These are phyloP conservation scores for Bipolaris oryzae DNA, from an alignment of 2,329 filamentous ascomycete species.

Conservation along the genomic window DNA sequence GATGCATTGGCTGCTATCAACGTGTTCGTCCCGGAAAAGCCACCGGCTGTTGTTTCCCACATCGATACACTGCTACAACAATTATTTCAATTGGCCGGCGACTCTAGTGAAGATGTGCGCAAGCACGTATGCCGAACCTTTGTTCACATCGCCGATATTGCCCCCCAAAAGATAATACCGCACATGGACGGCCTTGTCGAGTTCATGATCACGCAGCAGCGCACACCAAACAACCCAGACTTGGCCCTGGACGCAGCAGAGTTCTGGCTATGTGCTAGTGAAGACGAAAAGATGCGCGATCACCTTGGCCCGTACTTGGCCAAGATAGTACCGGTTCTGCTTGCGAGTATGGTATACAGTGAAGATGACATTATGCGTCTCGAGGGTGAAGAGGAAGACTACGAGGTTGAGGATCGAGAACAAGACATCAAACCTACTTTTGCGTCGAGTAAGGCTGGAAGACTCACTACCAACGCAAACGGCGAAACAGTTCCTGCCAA, in stretches of 20 bases:
- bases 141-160: conserved; percentile 86
- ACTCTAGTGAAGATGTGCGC: conserved; percentile 80
- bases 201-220: conserved; percentile 90
- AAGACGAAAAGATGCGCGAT: conserved; percentile 80
- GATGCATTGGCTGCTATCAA: conserved; percentile 86
- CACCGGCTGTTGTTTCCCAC: conserved; percentile 78
- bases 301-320: conserved; percentile 77
- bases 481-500: conserved; percentile 53
- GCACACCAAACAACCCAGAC: conserved; percentile 79
- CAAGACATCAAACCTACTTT: conserved; percentile 94
- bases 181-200: conserved; percentile 88
- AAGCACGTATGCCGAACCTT: conserved; percentile 93
- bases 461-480: conserved; percentile 60
- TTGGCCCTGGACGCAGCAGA: conserved; percentile 93
- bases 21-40: conserved; percentile 85
- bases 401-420: conserved; percentile 85
- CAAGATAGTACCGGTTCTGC: conserved; percentile 86
- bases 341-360: conserved; percentile 95
- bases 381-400: conserved; percentile 79
- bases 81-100: conserved; percentile 80
- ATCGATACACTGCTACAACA: conserved; percentile 82
- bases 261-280: conserved; percentile 94
- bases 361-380: conserved; percentile 89
- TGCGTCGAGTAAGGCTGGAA: conserved; percentile 70
- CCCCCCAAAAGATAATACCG: conserved; percentile 87